Percentiles rank a stretch among this genome's conserved stretches.
Conservation (phyloP, 345 rosid species). For the Jatropha curcas region DNA sequence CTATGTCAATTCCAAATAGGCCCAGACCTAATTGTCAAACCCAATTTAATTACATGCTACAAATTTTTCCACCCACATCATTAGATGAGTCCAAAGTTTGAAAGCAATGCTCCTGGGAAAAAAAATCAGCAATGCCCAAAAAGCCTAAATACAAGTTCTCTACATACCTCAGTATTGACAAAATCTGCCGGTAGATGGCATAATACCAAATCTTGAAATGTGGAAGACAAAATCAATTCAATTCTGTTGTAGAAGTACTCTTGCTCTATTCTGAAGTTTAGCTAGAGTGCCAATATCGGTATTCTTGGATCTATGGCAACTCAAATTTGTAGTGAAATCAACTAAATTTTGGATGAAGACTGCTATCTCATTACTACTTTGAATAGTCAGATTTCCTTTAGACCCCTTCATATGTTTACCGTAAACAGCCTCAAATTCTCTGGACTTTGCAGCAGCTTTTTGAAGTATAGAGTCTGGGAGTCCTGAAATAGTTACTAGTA, state of each 20-base stretch:
- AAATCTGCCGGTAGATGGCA: not conserved
- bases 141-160: not conserved
- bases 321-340: constrained; percentile 14
- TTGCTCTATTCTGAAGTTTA: constrained; percentile 53
- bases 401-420: constrained; percentile 39
- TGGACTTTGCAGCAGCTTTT: constrained; percentile 67
- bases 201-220: not conserved
- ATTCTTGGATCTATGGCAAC: constrained; percentile 17
- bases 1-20: not conserved
- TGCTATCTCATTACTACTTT: constrained; percentile 21
- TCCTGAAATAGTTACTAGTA: constrained; percentile 47
- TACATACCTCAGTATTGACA: not conserved
- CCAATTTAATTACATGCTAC: not conserved
- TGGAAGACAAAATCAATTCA: constrained; percentile 19
- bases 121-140: too few relatives aligned
- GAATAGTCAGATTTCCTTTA: constrained; percentile 14
- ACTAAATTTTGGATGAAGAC: constrained; percentile 46
- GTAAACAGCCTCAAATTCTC: constrained; percentile 62
- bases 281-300: constrained; percentile 23
- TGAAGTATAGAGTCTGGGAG: constrained; percentile 63
- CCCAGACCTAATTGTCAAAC: not conserved
- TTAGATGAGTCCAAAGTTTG: not conserved
- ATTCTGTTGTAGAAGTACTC: constrained; percentile 38
- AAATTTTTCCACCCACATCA: not conserved
- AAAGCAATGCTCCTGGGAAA: constrained; percentile 2